Conservation (phyloP, 352 stramenopile genomes). For the Phytopythium cucurbitacearum region DNA sequence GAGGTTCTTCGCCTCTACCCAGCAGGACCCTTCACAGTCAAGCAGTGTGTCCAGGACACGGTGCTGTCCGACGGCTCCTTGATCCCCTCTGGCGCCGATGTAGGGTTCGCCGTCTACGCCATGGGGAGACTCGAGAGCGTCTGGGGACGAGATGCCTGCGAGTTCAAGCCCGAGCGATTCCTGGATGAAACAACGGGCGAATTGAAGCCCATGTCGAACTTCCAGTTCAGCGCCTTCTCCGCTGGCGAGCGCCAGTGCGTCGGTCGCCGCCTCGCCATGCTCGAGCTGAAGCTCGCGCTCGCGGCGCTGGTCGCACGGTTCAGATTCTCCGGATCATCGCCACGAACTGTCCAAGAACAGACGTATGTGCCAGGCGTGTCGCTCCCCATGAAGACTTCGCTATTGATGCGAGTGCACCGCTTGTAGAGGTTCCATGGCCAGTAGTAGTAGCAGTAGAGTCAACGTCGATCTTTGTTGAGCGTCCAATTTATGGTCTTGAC, state of each 20-base stretch:
- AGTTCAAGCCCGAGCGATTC: slow-evolving; percentile 53
- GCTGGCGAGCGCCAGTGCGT: slow-evolving; percentile 45
- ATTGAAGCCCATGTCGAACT: slow-evolving; percentile 22
- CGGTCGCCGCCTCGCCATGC: slow-evolving; percentile 26
- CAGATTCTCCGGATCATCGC: slow-evolving; percentile 8
- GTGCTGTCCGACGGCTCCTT: slow-evolving; percentile 72
- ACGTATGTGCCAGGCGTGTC: slow-evolving; percentile 30
- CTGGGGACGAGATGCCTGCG: slow-evolving; percentile 54
- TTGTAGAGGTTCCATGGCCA: neutral
- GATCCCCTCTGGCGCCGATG: slow-evolving; percentile 42
- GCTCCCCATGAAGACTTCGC: slow-evolving; percentile 31
- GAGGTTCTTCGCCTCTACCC: slow-evolving; percentile 69
- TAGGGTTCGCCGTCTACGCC: slow-evolving; percentile 49
- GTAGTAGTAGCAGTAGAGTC: neutral
- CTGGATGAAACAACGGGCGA: slow-evolving; percentile 33
- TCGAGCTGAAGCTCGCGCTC: slow-evolving; percentile 39
- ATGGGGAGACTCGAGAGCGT: slow-evolving; percentile 44
- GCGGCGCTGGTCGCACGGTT: slow-evolving; percentile 29
- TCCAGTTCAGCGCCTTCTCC: slow-evolving; percentile 51
- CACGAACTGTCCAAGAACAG: slow-evolving; percentile 15
- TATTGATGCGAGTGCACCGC: slow-evolving; percentile 9
- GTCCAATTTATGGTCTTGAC: no score
- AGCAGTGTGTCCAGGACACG: slow-evolving; percentile 37
- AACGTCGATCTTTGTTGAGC: neutral
- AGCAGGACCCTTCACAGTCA: slow-evolving; percentile 33